These are phyloP conservation scores for Saccharomycopsis selenospora DNA, from an alignment of 805 yeast species.

Conservation along the genomic window DNA sequence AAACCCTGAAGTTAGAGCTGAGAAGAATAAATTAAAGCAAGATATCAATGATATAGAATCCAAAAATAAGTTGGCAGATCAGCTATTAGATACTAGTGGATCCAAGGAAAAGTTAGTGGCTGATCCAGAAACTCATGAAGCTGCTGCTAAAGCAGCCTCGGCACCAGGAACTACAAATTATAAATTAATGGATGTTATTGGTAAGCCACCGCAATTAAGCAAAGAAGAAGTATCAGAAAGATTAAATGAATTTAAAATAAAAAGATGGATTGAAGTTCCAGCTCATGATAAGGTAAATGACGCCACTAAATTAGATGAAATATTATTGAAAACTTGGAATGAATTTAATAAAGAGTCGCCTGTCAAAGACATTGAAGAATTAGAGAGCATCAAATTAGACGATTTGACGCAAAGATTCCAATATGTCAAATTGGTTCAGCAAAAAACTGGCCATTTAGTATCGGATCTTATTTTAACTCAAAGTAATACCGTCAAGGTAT, in stretches of 20 bases:
- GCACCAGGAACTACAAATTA: neutral
- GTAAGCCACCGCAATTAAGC: constrained; percentile 13
- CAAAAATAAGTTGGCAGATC: constrained; percentile 11
- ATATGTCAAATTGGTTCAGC: constrained; percentile 16
- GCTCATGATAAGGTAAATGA: constrained; percentile 9
- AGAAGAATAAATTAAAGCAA: constrained; percentile 9
- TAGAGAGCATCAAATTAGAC: constrained; percentile 4
- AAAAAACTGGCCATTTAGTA: constrained; percentile 12
- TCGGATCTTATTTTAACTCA: constrained; percentile 18
- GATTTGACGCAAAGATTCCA: constrained; percentile 15
- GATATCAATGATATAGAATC: constrained; percentile 8
- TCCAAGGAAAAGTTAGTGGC: neutral
- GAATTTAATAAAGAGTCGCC: constrained; percentile 3
- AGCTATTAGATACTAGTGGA: neutral
- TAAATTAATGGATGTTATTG: constrained; percentile 15
- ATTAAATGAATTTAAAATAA: constrained; percentile 13
- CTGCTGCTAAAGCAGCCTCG: neutral
- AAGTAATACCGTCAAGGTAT: constrained; percentile 4
- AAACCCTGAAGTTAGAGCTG: constrained; percentile 11
- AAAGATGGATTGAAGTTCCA: constrained; percentile 14
- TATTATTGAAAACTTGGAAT: constrained; percentile 14
- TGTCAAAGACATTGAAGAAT: constrained; percentile 1
- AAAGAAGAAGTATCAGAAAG: constrained; percentile 12
- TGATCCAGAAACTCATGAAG: neutral
- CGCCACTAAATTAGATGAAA: constrained; percentile 9